phyloP scores from a whole-genome alignment of 495 filamentous ascomycete species.

The Extremus antarcticus region DNA sequence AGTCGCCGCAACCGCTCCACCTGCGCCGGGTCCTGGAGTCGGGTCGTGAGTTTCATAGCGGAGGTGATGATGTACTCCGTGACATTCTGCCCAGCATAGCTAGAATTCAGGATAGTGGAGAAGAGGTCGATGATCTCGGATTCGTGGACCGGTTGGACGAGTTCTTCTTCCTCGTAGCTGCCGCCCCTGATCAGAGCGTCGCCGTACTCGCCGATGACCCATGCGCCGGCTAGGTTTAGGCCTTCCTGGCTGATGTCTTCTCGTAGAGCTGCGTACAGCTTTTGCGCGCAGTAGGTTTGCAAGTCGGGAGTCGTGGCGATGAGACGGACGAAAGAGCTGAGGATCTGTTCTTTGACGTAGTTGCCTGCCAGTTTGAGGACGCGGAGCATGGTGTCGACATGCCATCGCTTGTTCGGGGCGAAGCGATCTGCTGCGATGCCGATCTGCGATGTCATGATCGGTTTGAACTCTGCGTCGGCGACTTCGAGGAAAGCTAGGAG shows the following conservation, averaged over 20 bases:
- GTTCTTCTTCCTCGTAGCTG: constrained; percentile 88
- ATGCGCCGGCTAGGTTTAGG: constrained; percentile 84
- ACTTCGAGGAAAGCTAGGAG: constrained; percentile 90
- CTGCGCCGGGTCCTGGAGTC: constrained; percentile 70
- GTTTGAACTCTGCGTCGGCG: constrained; percentile 96
- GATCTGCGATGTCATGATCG: constrained; percentile 92
- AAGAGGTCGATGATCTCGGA: constrained; percentile 86
- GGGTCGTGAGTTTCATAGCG: constrained; percentile 87
- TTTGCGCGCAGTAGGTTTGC: constrained; percentile 93
- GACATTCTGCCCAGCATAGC: constrained; percentile 76
- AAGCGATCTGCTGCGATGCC: constrained; percentile 93
- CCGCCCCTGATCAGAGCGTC: constrained; percentile 79
- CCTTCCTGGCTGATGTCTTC: constrained; percentile 96
- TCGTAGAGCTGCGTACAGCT: constrained; percentile 79
- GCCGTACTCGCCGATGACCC: constrained; percentile 96
- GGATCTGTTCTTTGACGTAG: constrained; percentile 93
- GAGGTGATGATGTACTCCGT: constrained; percentile 93
- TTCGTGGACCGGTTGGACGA: constrained; percentile 81
- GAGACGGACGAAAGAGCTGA: constrained; percentile 90
- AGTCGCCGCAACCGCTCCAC: constrained; percentile 73
- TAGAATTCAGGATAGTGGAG: constrained; percentile 81
- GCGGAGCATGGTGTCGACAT: constrained; percentile 93
- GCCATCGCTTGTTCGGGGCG: constrained; percentile 94
- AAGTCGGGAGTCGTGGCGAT: constrained; percentile 90
- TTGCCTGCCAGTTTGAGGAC: constrained; percentile 89